Percentiles rank a stretch among this genome's conserved stretches.
Evolutionary conservation across 768 basidiomycete genomes (phyloP).

Genomic region (Phanerochaete carnosa): DNA sequence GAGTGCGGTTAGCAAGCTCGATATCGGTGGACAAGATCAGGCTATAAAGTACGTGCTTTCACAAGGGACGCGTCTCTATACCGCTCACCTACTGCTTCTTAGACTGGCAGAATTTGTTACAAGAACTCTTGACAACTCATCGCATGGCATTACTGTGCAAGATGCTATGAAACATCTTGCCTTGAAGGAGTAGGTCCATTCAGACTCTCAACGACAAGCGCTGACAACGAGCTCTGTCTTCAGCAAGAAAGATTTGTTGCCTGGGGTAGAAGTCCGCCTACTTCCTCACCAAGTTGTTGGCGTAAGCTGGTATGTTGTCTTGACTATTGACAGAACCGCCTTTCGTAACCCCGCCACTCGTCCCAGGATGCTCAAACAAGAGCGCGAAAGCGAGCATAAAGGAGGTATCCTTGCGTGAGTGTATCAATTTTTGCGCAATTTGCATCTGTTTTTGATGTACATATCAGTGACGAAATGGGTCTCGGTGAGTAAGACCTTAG

Average conservation of each 20-base stretch:
- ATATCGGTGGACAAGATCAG: slow-evolving; percentile 59
- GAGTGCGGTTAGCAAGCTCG: slow-evolving; percentile 45
- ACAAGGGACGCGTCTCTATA: background rate
- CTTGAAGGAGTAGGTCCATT: slow-evolving; percentile 40
- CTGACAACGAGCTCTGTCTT: slow-evolving; percentile 3
- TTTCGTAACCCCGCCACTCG: background rate
- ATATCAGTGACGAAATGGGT: slow-evolving; percentile 65
- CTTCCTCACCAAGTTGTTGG: slow-evolving; percentile 77
- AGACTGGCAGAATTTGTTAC: slow-evolving; percentile 66
- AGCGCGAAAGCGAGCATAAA: slow-evolving; percentile 40
- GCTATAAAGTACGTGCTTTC: slow-evolving; percentile 37
- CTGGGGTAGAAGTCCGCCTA: slow-evolving; percentile 66
- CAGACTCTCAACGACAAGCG: background rate
- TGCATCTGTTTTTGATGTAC: background rate
- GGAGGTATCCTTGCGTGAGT: slow-evolving; percentile 65
- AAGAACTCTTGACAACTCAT: slow-evolving; percentile 53
- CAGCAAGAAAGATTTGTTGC: slow-evolving; percentile 54
- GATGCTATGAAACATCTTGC: slow-evolving; percentile 51
- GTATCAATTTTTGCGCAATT: slow-evolving; percentile 6
- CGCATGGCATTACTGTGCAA: slow-evolving; percentile 49
- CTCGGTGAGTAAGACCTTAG: slow-evolving; percentile 34
- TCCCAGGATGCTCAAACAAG: slow-evolving; percentile 67
- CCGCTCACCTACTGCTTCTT: background rate
- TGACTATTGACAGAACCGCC: background rate
- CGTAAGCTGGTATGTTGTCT: slow-evolving; percentile 54